phyloP scores from a whole-genome alignment of 257 asterid genomes.

The Rubia yunnanensis region DNA sequence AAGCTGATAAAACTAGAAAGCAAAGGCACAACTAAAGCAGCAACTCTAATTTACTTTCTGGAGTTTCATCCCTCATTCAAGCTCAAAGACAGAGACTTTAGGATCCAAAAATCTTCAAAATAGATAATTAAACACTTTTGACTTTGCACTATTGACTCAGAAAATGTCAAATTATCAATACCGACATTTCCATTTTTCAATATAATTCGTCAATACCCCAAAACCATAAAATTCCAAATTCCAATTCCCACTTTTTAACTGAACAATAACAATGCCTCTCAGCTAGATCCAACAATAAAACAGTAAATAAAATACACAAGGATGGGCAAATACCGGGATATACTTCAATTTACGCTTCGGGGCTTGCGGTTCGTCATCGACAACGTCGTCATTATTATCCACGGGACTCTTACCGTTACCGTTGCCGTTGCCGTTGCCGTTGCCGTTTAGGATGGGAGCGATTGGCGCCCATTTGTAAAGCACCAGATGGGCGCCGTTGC shows the following conservation, averaged over 20 bases:
- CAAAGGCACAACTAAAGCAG: neutral
- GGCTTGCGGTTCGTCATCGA: slow-evolving; percentile 53
- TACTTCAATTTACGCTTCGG: slow-evolving; percentile 68
- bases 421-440: slow-evolving; percentile 11
- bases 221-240: neutral
- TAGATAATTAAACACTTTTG: neutral
- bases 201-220: neutral
- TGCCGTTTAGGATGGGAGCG: slow-evolving; percentile 38
- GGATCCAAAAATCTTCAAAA: neutral
- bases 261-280: neutral
- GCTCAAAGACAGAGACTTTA: neutral
- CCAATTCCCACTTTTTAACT: neutral
- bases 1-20: neutral
- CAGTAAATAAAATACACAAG: neutral
- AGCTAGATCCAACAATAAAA: neutral
- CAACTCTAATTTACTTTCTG: neutral
- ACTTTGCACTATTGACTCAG: neutral
- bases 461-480: slow-evolving; percentile 80
- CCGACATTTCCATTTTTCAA: neutral
- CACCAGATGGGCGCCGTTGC: slow-evolving; percentile 48
- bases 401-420: slow-evolving; percentile 18
- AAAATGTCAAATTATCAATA: neutral
- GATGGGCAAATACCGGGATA: slow-evolving; percentile 63
- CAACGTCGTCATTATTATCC: slow-evolving; percentile 27
- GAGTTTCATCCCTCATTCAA: neutral